Conservation (phyloP, 257 asterid species). For the Petunia axillaris region DNA sequence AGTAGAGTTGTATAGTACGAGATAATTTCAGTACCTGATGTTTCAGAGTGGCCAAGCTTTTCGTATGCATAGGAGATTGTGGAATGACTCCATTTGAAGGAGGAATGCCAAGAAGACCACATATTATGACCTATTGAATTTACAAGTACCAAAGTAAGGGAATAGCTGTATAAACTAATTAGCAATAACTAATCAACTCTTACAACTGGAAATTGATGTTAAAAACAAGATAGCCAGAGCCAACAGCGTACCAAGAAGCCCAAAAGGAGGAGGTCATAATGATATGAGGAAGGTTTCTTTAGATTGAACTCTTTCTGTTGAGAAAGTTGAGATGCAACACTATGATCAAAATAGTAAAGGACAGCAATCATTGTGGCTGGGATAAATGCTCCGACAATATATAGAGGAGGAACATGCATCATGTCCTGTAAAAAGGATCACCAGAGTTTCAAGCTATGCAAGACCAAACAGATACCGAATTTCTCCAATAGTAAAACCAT, state of each 20-base stretch:
- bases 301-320: constrained; percentile 93
- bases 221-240: background rate
- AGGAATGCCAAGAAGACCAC: constrained; percentile 97
- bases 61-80: constrained; percentile 98
- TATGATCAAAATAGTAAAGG: constrained; percentile 96
- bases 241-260: constrained; percentile 76
- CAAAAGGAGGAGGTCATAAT: constrained; percentile 92
- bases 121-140: constrained; percentile 67
- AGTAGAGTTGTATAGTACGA: background rate
- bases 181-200: background rate
- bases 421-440: constrained; percentile 63
- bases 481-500: background rate
- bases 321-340: constrained; percentile 97
- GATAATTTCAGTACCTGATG: constrained; percentile 69
- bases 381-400: constrained; percentile 87
- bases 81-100: constrained; percentile 99
- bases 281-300: constrained; percentile 91
- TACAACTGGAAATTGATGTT: background rate
- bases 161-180: background rate
- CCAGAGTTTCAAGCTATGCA: constrained; percentile 12
- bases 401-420: constrained; percentile 80
- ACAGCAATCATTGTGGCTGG: constrained; percentile 99
- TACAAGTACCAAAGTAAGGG: constrained; percentile 16
- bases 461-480: background rate
- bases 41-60: constrained; percentile 91